Evolutionary conservation across 23 red algal species (phyloP), one percentile per base, ranked within the genome.

Genomic region (Gracilaria vermiculophylla): DNA sequence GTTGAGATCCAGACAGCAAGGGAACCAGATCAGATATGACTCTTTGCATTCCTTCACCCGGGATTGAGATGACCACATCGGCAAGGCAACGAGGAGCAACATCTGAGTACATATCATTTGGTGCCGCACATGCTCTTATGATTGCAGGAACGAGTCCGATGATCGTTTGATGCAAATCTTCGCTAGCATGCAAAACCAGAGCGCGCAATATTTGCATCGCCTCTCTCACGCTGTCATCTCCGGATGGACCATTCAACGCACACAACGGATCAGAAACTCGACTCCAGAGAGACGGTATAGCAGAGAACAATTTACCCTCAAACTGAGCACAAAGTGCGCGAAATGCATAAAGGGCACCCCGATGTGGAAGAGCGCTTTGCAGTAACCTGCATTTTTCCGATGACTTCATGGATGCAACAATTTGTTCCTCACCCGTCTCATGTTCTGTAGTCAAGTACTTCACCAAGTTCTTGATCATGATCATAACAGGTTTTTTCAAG

Each of bases 381-480:
- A 41, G 35, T 15, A 88, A 52, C 40, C 73, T 70, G 24, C 66
- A 60, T 48, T 17, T 57, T 15, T 29, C 33, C 24, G 52, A 47
- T 11, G 51, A 58, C 13, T 42, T 76, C 53, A 77, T 64, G 2
- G 84, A 88, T 62, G 66, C 48, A 7, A 88, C 73, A 23, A 76
- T 23, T 27, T 88, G 28, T 24, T 88, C 70, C 27, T 79, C 76
- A 36, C 21, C 54, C 17, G 70, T 60, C 62, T 78, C 64, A 47
- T 76, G 83, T 48, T 80, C 74, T 1, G 78, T 56, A 20, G 87
- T 93, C 19, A 93, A 55, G 53, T 92, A 89, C 61, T 97, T 97
- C 70, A 82, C 67, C 40, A 99, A 62, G 67, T 99, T 99, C 56
- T 99, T 96, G 42, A 89, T 25, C 61, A 97, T 80, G 17, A 94